Evolutionary conservation across 192 early-diverging fungal species (phyloP), one percentile per base, ranked within the genome.

Genomic region (Coemansia sp.): DNA sequence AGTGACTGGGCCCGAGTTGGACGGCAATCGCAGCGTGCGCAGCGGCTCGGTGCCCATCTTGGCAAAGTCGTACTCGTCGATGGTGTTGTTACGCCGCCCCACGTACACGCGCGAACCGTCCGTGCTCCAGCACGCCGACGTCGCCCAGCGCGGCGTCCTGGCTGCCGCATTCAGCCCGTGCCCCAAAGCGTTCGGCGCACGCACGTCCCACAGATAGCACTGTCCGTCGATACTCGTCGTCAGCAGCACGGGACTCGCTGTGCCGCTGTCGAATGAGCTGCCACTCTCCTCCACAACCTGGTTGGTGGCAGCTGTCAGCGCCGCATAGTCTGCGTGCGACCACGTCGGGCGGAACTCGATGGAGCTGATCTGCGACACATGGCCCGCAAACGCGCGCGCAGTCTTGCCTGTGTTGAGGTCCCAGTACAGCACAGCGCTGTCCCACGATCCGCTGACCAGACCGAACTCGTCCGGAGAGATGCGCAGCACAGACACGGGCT

Each of bases 371-470:
- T 97, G 94, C 6, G 95, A 92, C 25, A 74, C 84, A 55, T 92
- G 90, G 28, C 91, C 90, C 2, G 76, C 57, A 74, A 89, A 95
- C 13, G 75, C 75, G 4, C 89, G 84, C 28, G 91, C 79, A 1
- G 90, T 54, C 19, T 69, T 59, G 4, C 96, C 96, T 2, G 74
- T 84, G 48, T 98, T 87, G 29, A 98, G 81, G 67, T 95, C 92
- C 96, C 97, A 77, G 62, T 72, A 79, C 69, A 92, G 37, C 19
- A 93, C 79, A 14, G 82, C 81, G 45, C 92, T 87, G 64, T 99
- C 97, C 97, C 97, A 99, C 25, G 95, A 94, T 6, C 96, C 97
- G 68, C 92, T 97, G 50, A 97, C 83, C 48, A 93, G 72, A 0
- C 85, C 84, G 55, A 82, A 82, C 67, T 98, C 93, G 37, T 89